phyloP scores from a whole-genome alignment of 2,329 filamentous ascomycete species.

The Fusarium nanum region DNA sequence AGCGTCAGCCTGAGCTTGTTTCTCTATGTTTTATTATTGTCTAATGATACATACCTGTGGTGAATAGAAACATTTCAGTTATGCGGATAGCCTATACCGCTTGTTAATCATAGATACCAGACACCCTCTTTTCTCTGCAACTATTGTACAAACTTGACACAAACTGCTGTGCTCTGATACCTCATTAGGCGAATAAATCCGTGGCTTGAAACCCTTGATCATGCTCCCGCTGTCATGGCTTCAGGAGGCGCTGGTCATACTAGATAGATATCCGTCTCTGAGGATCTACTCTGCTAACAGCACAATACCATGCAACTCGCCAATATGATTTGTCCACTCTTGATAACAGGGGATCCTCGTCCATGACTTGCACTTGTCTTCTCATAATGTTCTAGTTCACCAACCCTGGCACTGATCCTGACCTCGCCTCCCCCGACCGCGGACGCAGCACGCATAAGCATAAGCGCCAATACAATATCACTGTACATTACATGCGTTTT shows the following conservation, averaged over 20 bases:
- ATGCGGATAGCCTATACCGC: not conserved
- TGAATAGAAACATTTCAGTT: not conserved
- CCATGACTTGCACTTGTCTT: slow-evolving; percentile 24
- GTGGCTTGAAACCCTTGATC: slow-evolving; percentile 21
- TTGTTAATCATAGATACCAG: not conserved
- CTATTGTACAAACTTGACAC: slow-evolving; percentile 18
- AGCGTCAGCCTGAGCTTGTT: not conserved
- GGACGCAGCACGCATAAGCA: slow-evolving; percentile 11
- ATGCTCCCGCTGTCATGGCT: slow-evolving; percentile 22
- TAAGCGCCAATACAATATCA: slow-evolving; percentile 27
- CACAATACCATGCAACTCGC: not conserved
- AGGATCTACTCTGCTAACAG: not conserved
- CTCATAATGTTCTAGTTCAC: slow-evolving; percentile 22
- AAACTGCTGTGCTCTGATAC: slow-evolving; percentile 19
- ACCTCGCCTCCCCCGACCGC: not conserved
- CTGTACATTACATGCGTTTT: slow-evolving; percentile 2
- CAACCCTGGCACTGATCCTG: not conserved
- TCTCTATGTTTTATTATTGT: not conserved
- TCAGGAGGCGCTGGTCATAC: slow-evolving; percentile 11
- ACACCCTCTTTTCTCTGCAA: not conserved
- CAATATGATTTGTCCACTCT: slow-evolving; percentile 1
- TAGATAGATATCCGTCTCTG: slow-evolving; percentile 1
- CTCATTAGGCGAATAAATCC: slow-evolving; percentile 10
- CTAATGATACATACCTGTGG: not conserved
- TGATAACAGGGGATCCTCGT: slow-evolving; percentile 35